These are phyloP conservation scores for Calonectria pseudoreteaudii DNA, from an alignment of 2,329 filamentous ascomycete genomes.

Conservation along the genomic window DNA sequence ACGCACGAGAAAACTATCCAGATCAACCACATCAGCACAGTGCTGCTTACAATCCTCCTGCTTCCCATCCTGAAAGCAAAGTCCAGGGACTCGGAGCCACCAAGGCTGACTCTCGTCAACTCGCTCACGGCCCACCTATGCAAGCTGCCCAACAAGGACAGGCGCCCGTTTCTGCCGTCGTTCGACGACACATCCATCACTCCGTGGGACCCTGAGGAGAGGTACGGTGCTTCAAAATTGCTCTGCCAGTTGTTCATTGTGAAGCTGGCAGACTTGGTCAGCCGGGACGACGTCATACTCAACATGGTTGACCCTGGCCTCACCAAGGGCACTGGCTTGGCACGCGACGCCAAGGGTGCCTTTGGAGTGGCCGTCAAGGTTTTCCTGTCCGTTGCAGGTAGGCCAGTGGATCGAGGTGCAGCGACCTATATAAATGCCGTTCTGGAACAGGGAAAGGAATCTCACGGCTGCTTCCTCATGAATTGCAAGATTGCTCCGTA, in stretches of 20 bases:
- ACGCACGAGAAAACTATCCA: conserved; percentile 48
- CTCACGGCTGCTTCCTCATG: conserved; percentile 63
- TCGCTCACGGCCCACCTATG: conserved; percentile 42
- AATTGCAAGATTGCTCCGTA: conserved; percentile 52
- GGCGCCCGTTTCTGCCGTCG: conserved; percentile 42
- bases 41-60: conserved; percentile 43
- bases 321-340: conserved; percentile 41
- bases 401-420: conserved; percentile 54
- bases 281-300: conserved; percentile 48
- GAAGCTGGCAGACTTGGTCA: conserved; percentile 51
- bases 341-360: conserved; percentile 26
- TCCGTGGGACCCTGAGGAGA: conserved; percentile 36
- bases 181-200: conserved; percentile 41
- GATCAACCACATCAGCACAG: conserved; percentile 48
- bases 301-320: conserved; percentile 52
- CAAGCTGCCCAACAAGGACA: conserved; percentile 41
- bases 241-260: conserved; percentile 50
- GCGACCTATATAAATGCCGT: conserved; percentile 61
- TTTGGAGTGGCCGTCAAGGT: not conserved
- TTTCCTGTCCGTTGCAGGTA: conserved; percentile 38
- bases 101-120: conserved; percentile 45
- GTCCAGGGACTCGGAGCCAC: conserved; percentile 4
- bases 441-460: conserved; percentile 58
- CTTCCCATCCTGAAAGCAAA: conserved; percentile 38
- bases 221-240: conserved; percentile 48